These are phyloP conservation scores for Macrophomina phaseolina DNA, from an alignment of 2,329 filamentous ascomycete genomes.

Conservation along the genomic window DNA sequence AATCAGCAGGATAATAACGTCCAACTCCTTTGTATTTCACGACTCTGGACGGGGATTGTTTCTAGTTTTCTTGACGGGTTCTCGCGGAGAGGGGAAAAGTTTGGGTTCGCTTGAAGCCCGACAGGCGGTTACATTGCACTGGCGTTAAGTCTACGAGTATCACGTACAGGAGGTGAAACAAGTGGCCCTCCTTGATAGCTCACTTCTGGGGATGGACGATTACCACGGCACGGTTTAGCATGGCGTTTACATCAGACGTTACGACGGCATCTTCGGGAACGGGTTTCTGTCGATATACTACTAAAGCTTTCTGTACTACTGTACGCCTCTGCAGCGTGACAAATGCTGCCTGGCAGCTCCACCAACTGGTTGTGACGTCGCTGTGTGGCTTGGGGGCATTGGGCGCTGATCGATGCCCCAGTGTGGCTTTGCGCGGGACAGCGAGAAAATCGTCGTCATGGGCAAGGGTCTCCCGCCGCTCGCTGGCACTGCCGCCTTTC, in stretches of 20 bases:
- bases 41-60: conserved; percentile 5
- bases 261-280: conserved; percentile 26
- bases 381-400: conserved; percentile 14
- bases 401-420: conserved; percentile 23
- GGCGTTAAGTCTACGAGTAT: conserved; percentile 26
- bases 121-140: conserved; percentile 26
- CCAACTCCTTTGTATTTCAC: conserved; percentile 19
- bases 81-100: conserved; percentile 11
- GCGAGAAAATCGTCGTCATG: conserved; percentile 25
- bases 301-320: conserved; percentile 16
- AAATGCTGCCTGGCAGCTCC: background rate
- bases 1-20: background rate
- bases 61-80: conserved; percentile 12
- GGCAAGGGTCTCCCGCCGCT: conserved; percentile 25
- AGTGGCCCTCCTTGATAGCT: conserved; percentile 30
- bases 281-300: conserved; percentile 26
- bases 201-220: conserved; percentile 24
- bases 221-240: conserved; percentile 28
- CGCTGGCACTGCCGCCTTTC: conserved; percentile 18
- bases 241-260: conserved; percentile 27
- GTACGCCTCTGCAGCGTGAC: background rate
- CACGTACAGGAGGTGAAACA: conserved; percentile 29
- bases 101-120: conserved; percentile 13
- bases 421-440: conserved; percentile 16
- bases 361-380: conserved; percentile 4